Base-by-base conservation (phyloP, 768 basidiomycete genomes). In the Vararia minispora region DNA sequence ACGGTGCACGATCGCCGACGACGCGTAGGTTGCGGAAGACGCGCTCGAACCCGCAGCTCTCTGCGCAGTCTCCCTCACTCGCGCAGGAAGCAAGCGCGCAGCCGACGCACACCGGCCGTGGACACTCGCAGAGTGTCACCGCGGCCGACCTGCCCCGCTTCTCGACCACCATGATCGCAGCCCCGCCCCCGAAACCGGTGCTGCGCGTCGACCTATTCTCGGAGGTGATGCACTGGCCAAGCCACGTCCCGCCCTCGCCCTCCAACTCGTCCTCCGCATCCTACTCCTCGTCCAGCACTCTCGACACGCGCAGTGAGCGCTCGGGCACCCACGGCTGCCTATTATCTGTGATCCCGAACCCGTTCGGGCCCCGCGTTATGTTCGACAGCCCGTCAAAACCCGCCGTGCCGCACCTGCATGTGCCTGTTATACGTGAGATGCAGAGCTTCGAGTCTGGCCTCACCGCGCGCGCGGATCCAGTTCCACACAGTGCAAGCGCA, bases 391-490 rank as follows among this genome's bases (percentile, higher is more conserved):
- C 79, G 3, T 55, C 65, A 1, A 63, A 69, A 42, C 65, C 59
- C 24, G 63, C 66, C 6, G 56, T 61, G 1, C 37, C 62, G 1
- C 57, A 72, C 29, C 47, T 55, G 23, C 25, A 46, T 21, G 50
- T 52, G 14, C 74, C 71, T 4, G 63, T 66, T 29, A 55, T 90
- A n/a, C 78, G 85, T 17, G 80, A 79, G 54, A 83, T 88, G 79
- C 84, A 88, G 47, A 85, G 82, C 0, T 90, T 89, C 52, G 87
- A 90, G 47, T 88, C 85, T 4, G 77, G 76, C 1, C 55, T 82
- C 26, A 90, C 87, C 0, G 85, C 82, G 0, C 71, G 76, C 17
- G 80, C 81, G 33, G 66, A 59, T 25, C 47, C 47, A 26, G 27
- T n/a, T 11, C 39, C 27, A 3, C 10, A 20, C 8, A 28, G 9